phyloP scores from a whole-genome alignment of 257 asterid species.

The Dorcoceras hygrometricum region DNA sequence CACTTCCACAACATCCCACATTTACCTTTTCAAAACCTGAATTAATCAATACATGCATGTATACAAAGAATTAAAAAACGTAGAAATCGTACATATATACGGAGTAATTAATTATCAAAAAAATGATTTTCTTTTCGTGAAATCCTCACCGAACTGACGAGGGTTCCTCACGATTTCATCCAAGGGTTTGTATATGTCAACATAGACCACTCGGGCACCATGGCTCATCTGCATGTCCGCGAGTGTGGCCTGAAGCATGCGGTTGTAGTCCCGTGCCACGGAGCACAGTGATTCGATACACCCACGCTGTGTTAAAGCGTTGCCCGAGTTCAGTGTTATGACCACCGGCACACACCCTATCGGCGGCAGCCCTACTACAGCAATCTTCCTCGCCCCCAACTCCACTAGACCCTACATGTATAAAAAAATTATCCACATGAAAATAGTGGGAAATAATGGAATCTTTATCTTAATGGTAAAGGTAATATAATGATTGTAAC shows the following conservation, averaged over 20 bases:
- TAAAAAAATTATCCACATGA: no score
- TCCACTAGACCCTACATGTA: conserved; percentile 42
- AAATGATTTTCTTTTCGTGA: no score
- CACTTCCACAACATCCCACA: conserved; percentile 73
- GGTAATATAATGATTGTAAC: no score
- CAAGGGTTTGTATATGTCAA: conserved; percentile 43
- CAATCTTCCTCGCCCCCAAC: conserved; percentile 52
- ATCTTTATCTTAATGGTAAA: no score
- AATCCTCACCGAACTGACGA: conserved; percentile 45
- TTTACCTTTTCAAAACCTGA: conserved; percentile 48
- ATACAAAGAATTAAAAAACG: no score
- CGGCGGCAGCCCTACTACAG: conserved; percentile 63
- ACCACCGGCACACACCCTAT: conserved; percentile 66
- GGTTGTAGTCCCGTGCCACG: conserved; percentile 52
- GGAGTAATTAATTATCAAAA: not conserved
- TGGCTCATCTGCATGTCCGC: conserved; percentile 20
- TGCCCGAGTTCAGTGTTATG: conserved; percentile 41
- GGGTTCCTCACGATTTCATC: conserved; percentile 48
- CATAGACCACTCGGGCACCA: conserved; percentile 29
- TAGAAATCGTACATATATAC: no score
- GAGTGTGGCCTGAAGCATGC: conserved; percentile 34
- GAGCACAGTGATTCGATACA: conserved; percentile 44
- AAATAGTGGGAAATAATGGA: no score
- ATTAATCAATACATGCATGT: not conserved
- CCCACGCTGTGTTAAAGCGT: conserved; percentile 31